These are phyloP conservation scores for Entomortierella lignicola DNA, from an alignment of 192 early-diverging fungal species.

Conservation along the genomic window DNA sequence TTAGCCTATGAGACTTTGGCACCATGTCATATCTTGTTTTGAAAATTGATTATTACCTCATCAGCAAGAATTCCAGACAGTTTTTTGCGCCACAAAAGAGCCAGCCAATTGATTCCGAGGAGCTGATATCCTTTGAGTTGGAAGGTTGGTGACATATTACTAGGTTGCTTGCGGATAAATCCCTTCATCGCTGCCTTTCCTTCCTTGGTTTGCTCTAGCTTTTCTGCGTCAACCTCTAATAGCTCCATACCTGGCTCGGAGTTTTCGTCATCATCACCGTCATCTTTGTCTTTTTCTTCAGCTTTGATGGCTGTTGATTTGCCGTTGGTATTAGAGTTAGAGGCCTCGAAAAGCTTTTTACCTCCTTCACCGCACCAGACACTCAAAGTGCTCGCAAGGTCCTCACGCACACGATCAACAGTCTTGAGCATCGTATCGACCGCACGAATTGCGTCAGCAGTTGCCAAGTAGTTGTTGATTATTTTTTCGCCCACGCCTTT, in stretches of 20 bases:
- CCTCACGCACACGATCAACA: slow-evolving; percentile 67
- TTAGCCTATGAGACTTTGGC: neutral
- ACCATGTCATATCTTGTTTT: neutral
- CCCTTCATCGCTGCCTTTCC: slow-evolving; percentile 52
- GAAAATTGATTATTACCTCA: slow-evolving; percentile 39
- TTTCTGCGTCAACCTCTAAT: slow-evolving; percentile 44
- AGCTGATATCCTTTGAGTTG: slow-evolving; percentile 87
- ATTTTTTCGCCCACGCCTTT: slow-evolving; percentile 64
- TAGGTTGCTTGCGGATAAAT: slow-evolving; percentile 68
- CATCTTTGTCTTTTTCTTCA: slow-evolving; percentile 1
- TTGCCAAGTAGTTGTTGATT: slow-evolving; percentile 63
- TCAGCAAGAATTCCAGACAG: slow-evolving; percentile 84
- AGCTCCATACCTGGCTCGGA: slow-evolving; percentile 58
- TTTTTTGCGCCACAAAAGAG: slow-evolving; percentile 73
- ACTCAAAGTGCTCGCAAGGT: slow-evolving; percentile 59
- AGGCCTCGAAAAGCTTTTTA: slow-evolving; percentile 30
- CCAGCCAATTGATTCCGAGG: slow-evolving; percentile 89
- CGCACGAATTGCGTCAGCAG: slow-evolving; percentile 71
- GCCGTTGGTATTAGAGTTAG: slow-evolving; percentile 20
- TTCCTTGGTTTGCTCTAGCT: slow-evolving; percentile 3
- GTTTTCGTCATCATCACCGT: slow-evolving; percentile 41
- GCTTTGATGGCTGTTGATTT: neutral
- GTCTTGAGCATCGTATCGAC: slow-evolving; percentile 69
- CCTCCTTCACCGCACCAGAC: slow-evolving; percentile 58
- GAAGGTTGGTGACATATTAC: slow-evolving; percentile 68